These are phyloP conservation scores for Gentiana straminea DNA, from an alignment of 257 asterid species.

Conservation along the genomic window DNA sequence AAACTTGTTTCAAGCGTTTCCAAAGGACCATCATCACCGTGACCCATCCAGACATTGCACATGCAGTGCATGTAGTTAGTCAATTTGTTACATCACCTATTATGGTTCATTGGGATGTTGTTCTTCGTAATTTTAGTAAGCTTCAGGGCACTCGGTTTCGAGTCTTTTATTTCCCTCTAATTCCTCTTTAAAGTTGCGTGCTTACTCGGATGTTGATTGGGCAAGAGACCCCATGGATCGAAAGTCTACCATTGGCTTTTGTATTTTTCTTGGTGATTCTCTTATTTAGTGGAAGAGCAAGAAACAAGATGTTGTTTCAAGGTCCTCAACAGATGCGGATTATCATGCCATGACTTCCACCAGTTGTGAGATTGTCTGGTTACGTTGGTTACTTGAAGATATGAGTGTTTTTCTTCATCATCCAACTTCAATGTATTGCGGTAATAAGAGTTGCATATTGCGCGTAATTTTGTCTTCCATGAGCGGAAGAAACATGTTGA, in stretches of 20 bases:
- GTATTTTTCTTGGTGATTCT: not conserved
- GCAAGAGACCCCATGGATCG: not conserved
- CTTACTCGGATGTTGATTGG: not conserved
- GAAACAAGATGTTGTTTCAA: not conserved
- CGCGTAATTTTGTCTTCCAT: not conserved
- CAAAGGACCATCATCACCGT: too few relatives aligned
- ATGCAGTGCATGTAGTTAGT: too few relatives aligned
- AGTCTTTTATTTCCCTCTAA: not conserved
- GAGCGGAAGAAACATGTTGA: not conserved
- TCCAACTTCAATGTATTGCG: not conserved
- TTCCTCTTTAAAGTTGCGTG: not conserved
- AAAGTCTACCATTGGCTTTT: not conserved
- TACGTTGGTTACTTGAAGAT: not conserved
- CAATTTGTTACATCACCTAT: too few relatives aligned
- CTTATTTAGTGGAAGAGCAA: not conserved
- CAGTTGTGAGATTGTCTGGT: not conserved
- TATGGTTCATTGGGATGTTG: too few relatives aligned
- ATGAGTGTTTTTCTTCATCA: not conserved
- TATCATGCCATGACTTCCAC: not conserved
- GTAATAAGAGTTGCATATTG: not conserved
- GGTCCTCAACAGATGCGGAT: not conserved
- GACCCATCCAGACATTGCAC: too few relatives aligned
- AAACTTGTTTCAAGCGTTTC: too few relatives aligned
- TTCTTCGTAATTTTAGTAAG: too few relatives aligned
- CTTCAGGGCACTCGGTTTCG: too few relatives aligned